These are phyloP conservation scores for Auricularia heimuer DNA, from an alignment of 768 basidiomycete genomes.

Conservation along the genomic window DNA sequence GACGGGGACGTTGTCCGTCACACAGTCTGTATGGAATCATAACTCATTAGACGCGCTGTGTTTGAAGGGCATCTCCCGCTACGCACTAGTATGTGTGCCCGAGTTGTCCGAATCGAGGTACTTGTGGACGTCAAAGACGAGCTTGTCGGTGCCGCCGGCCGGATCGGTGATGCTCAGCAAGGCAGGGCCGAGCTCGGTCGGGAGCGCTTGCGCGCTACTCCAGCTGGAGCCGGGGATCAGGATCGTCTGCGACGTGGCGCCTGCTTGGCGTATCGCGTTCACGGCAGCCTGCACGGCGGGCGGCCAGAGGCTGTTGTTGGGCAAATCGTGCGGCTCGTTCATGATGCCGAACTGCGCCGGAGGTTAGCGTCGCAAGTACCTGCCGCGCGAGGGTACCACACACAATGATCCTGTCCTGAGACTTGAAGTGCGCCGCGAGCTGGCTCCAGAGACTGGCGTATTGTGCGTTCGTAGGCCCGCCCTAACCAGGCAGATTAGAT, in stretches of 20 bases:
- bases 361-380: slow-evolving; percentile 19
- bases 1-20: slow-evolving; percentile 36
- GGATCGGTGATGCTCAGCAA: slow-evolving; percentile 35
- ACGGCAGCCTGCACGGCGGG: slow-evolving; percentile 28
- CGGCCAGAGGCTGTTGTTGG: slow-evolving; percentile 23
- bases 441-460: slow-evolving; percentile 33
- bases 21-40: background rate
- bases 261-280: slow-evolving; percentile 33
- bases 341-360: slow-evolving; percentile 22
- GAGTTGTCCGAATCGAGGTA: background rate
- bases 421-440: slow-evolving; percentile 29
- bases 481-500: slow-evolving; percentile 21
- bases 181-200: slow-evolving; percentile 29
- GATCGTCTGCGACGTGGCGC: slow-evolving; percentile 31
- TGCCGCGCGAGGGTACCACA: slow-evolving; percentile 12
- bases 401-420: slow-evolving; percentile 28
- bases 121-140: slow-evolving; percentile 33
- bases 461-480: slow-evolving; percentile 33
- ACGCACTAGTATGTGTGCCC: background rate
- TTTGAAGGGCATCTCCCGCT: too few relatives aligned
- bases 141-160: slow-evolving; percentile 25
- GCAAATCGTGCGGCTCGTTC: slow-evolving; percentile 41
- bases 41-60: too few relatives aligned
- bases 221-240: slow-evolving; percentile 36
- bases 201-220: slow-evolving; percentile 29